Percentiles rank a stretch among this genome's conserved stretches.
Evolutionary conservation across 106 monocot genomes (phyloP).

Genomic region (Acorus gramineus): DNA sequence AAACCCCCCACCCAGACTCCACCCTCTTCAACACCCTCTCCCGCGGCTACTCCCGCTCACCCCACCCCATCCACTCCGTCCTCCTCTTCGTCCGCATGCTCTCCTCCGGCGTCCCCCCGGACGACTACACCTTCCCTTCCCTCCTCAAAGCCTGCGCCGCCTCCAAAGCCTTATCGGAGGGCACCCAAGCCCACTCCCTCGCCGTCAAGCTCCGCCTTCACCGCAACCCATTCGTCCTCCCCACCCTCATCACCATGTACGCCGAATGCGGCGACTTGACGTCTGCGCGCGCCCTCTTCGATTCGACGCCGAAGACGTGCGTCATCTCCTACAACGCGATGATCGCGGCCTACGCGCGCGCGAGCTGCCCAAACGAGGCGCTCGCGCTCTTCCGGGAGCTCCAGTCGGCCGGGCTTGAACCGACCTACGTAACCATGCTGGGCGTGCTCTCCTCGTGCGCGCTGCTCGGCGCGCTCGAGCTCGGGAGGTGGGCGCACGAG

Average conservation of each 20-base stretch:
- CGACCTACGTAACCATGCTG: constrained; percentile 56
- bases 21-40: constrained; percentile 60
- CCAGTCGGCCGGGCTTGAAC: constrained; percentile 32
- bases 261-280: constrained; percentile 45
- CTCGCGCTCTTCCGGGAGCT: constrained; percentile 48
- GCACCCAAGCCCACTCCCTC: constrained; percentile 38
- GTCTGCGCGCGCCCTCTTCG: constrained; percentile 37
- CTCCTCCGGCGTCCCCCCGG: constrained; percentile 17
- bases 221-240: constrained; percentile 31
- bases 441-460: constrained; percentile 52
- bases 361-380: constrained; percentile 44
- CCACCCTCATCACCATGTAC: constrained; percentile 72
- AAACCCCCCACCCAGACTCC: constrained; percentile 29
- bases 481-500: constrained; percentile 66
- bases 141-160: constrained; percentile 62
- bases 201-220: constrained; percentile 37
- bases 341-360: constrained; percentile 40
- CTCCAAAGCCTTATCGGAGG: constrained; percentile 21
- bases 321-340: constrained; percentile 59
- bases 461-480: constrained; percentile 45
- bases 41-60: constrained; percentile 49
- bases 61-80: constrained; percentile 25
- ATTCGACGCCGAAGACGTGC: constrained; percentile 12
- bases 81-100: constrained; percentile 38
- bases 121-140: constrained; percentile 69